Percentiles rank a stretch among this genome's conserved stretches.
phyloP scores from a whole-genome alignment of 495 filamentous ascomycete species.

The Ramalina peruviana region DNA sequence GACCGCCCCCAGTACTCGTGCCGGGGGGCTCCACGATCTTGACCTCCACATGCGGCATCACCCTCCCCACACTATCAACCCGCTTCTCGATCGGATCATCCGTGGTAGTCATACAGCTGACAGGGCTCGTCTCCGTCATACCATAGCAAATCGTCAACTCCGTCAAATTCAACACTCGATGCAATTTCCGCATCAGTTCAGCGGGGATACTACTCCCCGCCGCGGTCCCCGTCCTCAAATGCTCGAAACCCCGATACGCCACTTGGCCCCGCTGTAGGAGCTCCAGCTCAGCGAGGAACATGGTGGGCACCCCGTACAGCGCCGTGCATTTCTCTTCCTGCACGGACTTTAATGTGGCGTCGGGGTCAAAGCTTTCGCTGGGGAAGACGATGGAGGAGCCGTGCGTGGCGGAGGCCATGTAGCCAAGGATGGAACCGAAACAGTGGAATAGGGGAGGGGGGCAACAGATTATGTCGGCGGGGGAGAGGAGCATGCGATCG shows the following conservation, averaged over 20 bases:
- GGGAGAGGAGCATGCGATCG: constrained; percentile 63
- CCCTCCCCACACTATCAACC: constrained; percentile 58
- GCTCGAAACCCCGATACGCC: constrained; percentile 43
- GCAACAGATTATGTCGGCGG: constrained; percentile 62
- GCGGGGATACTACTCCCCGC: constrained; percentile 74
- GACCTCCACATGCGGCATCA: constrained; percentile 72
- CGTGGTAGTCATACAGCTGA: constrained; percentile 78
- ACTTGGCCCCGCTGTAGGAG: constrained; percentile 45
- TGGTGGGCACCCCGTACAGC: constrained; percentile 87
- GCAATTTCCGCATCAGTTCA: constrained; percentile 70
- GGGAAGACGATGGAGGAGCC: constrained; percentile 78
- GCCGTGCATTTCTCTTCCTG: constrained; percentile 69
- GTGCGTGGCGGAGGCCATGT: constrained; percentile 87
- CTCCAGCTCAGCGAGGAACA: constrained; percentile 84
- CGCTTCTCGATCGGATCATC: constrained; percentile 69
- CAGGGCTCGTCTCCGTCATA: constrained; percentile 96
- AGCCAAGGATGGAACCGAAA: constrained; percentile 82
- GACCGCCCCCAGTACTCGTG: constrained; percentile 24
- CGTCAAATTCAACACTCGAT: constrained; percentile 59
- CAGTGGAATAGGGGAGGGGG: constrained; percentile 88
- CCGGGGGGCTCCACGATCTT: constrained; percentile 61
- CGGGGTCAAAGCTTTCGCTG: constrained; percentile 72
- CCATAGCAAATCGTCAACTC: constrained; percentile 94
- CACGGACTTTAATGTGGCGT: constrained; percentile 53
- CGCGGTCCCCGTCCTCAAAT: constrained; percentile 80